Percentiles rank a stretch among this genome's conserved stretches.
Conservation (phyloP, 2,329 filamentous ascomycete species). For the Paraphaeosphaeria minitans region DNA sequence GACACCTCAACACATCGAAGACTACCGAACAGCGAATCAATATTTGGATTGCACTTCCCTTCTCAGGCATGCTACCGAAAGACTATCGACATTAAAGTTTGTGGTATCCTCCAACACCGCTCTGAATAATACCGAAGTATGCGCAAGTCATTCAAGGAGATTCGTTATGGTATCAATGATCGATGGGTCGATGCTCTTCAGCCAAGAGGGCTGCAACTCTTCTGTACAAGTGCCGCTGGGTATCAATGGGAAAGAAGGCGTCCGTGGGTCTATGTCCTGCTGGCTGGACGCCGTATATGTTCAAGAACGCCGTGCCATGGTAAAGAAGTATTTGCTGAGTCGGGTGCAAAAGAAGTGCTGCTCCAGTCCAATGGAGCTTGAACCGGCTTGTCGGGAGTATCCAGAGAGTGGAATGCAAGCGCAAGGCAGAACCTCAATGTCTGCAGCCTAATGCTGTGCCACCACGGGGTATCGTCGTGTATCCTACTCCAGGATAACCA, state of each 20-base stretch:
- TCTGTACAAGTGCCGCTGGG: not conserved
- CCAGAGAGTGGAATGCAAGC: not conserved
- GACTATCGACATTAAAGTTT: not conserved
- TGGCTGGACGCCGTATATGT: not conserved
- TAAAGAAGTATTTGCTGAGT: not conserved
- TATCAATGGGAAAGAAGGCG: not conserved
- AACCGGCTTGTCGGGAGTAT: not conserved
- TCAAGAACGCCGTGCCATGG: not conserved
- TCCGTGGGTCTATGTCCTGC: not conserved
- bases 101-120: not conserved
- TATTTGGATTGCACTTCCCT: not conserved
- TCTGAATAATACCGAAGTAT: not conserved
- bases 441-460: not conserved
- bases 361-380: not conserved
- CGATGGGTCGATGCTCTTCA: not conserved
- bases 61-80: not conserved
- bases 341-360: not conserved
- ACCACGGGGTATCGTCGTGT: not conserved
- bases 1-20: not conserved
- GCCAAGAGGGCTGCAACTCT: not conserved
- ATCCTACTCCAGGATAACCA: conserved; percentile 5
- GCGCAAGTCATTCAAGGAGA: not conserved
- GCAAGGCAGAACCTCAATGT: not conserved
- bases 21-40: not conserved
- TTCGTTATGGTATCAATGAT: conserved; percentile 10